A percentile compares a stretch with the other conserved stretches of the same genome.
phyloP scores from a whole-genome alignment of 106 monocot species.

The Ottelia alismoides region DNA sequence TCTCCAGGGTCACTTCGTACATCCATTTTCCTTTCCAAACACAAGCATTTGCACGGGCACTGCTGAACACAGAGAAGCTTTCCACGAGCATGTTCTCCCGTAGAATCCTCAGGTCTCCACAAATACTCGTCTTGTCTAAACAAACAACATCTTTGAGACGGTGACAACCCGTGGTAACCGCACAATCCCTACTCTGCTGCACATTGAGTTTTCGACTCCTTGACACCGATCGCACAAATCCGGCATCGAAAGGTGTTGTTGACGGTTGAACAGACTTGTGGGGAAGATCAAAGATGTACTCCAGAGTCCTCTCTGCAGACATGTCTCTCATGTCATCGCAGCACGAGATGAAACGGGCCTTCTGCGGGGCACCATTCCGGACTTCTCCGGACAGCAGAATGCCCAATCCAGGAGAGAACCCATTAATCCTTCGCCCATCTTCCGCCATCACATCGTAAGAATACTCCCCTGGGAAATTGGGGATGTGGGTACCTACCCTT shows the following conservation, averaged over 20 bases:
- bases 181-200: constrained; percentile 22
- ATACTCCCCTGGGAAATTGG: too few species aligned
- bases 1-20: constrained; percentile 92
- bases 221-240: constrained; percentile 33
- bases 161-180: constrained; percentile 17
- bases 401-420: constrained; percentile 59
- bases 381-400: constrained; percentile 45
- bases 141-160: constrained; percentile 15
- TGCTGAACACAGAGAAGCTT: constrained; percentile 74
- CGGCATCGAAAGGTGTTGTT: constrained; percentile 25
- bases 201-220: constrained; percentile 19
- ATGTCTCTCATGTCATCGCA: constrained; percentile 64
- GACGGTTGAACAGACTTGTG: constrained; percentile 40
- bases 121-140: constrained; percentile 54
- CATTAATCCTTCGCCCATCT: constrained; percentile 26
- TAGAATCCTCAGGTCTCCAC: constrained; percentile 53
- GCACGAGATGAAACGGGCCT: constrained; percentile 54
- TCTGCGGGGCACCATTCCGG: constrained; percentile 28
- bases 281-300: constrained; percentile 79
- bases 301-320: constrained; percentile 58
- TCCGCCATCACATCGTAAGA: constrained; percentile 16
- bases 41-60: constrained; percentile 64
- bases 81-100: constrained; percentile 56
- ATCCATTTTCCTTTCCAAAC: constrained; percentile 93
- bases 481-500: too few species aligned